phyloP scores from a whole-genome alignment of 1,284 basidiomycete genomes.

The Trametes polyzona region DNA sequence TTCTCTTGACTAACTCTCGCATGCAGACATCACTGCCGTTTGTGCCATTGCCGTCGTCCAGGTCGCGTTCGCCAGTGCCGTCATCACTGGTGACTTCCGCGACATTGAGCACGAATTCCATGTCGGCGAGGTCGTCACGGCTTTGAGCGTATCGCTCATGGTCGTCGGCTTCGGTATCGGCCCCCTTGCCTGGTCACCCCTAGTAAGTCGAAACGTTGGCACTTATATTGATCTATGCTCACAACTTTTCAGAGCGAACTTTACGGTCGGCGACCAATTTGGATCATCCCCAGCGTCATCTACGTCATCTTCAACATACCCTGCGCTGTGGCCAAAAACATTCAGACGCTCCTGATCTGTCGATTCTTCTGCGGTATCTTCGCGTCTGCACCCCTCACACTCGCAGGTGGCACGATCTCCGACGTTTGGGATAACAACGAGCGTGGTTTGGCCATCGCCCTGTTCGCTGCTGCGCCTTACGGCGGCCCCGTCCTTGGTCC shows the following conservation, averaged over 20 bases:
- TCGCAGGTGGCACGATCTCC: conserved; percentile 65
- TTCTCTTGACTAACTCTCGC: conserved; percentile 42
- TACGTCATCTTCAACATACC: conserved; percentile 48
- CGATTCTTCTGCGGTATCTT: conserved; percentile 74
- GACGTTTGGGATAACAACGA: conserved; percentile 68
- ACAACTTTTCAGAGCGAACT: conserved; percentile 50
- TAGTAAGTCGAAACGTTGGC: conserved; percentile 37
- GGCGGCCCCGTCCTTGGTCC: conserved; percentile 68
- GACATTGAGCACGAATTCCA: conserved; percentile 48
- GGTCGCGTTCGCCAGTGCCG: conserved; percentile 64
- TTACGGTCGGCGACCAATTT: conserved; percentile 61
- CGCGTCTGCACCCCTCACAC: conserved; percentile 66
- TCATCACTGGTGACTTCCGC: conserved; percentile 50
- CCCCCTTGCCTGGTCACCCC: conserved; percentile 40
- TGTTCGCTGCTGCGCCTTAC: conserved; percentile 69
- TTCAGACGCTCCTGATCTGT: conserved; percentile 63
- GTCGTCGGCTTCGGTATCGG: conserved; percentile 62
- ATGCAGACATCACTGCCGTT: conserved; percentile 31
- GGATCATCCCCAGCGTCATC: conserved; percentile 46
- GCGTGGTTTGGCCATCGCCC: conserved; percentile 60
- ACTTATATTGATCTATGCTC: neutral
- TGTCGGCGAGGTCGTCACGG: conserved; percentile 54
- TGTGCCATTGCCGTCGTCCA: conserved; percentile 29
- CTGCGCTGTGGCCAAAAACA: conserved; percentile 57
- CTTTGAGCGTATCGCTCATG: conserved; percentile 47